A percentile compares a stretch with the other conserved stretches of the same genome.
phyloP scores from a whole-genome alignment of 192 early-diverging fungal genomes.

The Backusella tarrabulga region DNA sequence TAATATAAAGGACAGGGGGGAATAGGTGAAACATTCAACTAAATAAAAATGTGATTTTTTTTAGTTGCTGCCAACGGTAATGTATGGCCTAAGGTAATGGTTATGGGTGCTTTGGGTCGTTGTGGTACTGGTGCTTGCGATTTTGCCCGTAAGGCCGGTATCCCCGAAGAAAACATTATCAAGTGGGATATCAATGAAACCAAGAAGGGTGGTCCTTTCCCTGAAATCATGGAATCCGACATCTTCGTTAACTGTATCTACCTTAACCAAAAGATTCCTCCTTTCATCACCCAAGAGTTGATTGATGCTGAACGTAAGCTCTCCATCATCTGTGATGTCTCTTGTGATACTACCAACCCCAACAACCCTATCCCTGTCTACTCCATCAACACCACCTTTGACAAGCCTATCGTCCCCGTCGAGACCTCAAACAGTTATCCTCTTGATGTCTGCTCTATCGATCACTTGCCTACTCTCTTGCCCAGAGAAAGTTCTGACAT shows the following conservation, averaged over 20 bases:
- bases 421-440: conserved; percentile 60
- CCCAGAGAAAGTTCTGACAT: conserved; percentile 90
- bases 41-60: background rate
- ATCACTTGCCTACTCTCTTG: conserved; percentile 93
- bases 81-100: conserved; percentile 79
- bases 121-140: conserved; percentile 91
- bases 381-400: conserved; percentile 89
- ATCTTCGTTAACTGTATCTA: conserved; percentile 99
- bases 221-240: conserved; percentile 82
- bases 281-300: conserved; percentile 87
- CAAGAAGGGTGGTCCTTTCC: conserved; percentile 88
- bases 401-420: conserved; percentile 81
- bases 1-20: background rate
- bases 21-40: background rate
- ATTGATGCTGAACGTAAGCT: conserved; percentile 69
- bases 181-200: conserved; percentile 98
- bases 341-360: conserved; percentile 96
- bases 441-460: conserved; percentile 92
- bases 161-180: conserved; percentile 85
- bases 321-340: conserved; percentile 89
- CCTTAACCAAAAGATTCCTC: conserved; percentile 86
- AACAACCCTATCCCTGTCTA: conserved; percentile 98
- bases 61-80: conserved; percentile 55
- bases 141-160: conserved; percentile 76
- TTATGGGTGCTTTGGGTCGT: conserved; percentile 97